phyloP scores from a whole-genome alignment of 345 rosid species.

The Moringa oleifera region DNA sequence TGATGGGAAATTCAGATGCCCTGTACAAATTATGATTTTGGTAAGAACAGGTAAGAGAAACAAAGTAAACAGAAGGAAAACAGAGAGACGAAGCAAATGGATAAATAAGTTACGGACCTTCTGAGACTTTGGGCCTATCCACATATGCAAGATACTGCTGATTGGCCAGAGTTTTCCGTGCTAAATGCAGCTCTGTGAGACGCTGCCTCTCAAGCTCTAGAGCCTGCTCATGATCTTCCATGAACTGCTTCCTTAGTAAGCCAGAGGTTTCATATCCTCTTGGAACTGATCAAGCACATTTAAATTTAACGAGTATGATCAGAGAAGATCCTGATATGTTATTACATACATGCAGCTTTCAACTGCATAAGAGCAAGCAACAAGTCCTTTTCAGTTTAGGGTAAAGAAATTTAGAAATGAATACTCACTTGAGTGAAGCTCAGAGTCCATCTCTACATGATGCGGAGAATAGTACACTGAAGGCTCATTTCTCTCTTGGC shows the following conservation, averaged over 20 bases:
- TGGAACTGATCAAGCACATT: slow-evolving; percentile 26
- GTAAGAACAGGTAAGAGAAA: not conserved
- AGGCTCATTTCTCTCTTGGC: slow-evolving; percentile 39
- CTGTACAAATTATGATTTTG: slow-evolving; percentile 14
- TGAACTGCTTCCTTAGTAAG: slow-evolving; percentile 39
- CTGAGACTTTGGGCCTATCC: slow-evolving; percentile 31
- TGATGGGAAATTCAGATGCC: slow-evolving; percentile 26
- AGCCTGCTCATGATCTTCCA: slow-evolving; percentile 41
- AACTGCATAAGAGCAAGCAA: not conserved
- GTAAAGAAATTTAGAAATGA: not conserved
- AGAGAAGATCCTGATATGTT: not conserved
- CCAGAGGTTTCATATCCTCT: slow-evolving; percentile 37
- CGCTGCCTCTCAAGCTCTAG: slow-evolving; percentile 39
- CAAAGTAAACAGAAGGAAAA: not conserved
- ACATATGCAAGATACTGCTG: slow-evolving; percentile 25
- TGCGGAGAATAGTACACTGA: slow-evolving; percentile 29
- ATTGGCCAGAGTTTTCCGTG: slow-evolving; percentile 24
- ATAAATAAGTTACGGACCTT: slow-evolving; percentile 20
- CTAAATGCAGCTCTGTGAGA: slow-evolving; percentile 26
- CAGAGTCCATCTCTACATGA: slow-evolving; percentile 38
- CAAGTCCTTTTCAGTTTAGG: too few species aligned
- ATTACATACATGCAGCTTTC: not conserved
- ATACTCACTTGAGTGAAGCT: slow-evolving; percentile 44
- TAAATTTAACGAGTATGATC: not conserved
- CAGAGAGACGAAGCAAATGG: not conserved